phyloP scores from a whole-genome alignment of 495 filamentous ascomycete genomes.

The Friedmanniomyces simplex region DNA sequence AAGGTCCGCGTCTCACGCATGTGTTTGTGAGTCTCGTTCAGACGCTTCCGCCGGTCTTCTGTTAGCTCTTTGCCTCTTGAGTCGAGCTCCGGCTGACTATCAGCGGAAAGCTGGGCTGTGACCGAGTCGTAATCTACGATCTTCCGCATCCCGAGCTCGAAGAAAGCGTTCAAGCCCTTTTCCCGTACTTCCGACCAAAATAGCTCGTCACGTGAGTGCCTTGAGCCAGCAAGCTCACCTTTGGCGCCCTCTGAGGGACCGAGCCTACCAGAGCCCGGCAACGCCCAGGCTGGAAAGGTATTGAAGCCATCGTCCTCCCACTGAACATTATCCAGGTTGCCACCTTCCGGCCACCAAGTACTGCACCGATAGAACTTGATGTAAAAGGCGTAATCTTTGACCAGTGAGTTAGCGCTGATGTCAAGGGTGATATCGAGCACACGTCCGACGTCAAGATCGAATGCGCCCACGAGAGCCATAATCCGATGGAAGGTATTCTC shows the following conservation, averaged over 20 bases:
- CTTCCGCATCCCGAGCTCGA: slow-evolving; percentile 46
- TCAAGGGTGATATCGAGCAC: slow-evolving; percentile 88
- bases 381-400: slow-evolving; percentile 83
- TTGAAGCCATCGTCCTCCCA: slow-evolving; percentile 30
- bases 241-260: slow-evolving; percentile 40
- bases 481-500: slow-evolving; percentile 68
- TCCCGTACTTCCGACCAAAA: slow-evolving; percentile 79
- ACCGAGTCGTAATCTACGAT: slow-evolving; percentile 18
- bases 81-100: slow-evolving; percentile 8
- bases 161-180: slow-evolving; percentile 72
- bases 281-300: slow-evolving; percentile 66
- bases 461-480: slow-evolving; percentile 84
- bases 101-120: slow-evolving; percentile 4
- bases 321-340: slow-evolving; percentile 28
- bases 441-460: slow-evolving; percentile 87
- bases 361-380: slow-evolving; percentile 81
- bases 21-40: slow-evolving; percentile 52
- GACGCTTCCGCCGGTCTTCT: slow-evolving; percentile 18
- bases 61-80: slow-evolving; percentile 16
- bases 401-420: slow-evolving; percentile 73
- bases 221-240: slow-evolving; percentile 36
- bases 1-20: slow-evolving; percentile 69
- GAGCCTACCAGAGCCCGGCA: slow-evolving; percentile 48
- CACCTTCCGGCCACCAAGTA: slow-evolving; percentile 88
- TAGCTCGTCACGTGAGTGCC: slow-evolving; percentile 52